A percentile compares a stretch with the other conserved stretches of the same genome.
These are phyloP conservation scores for Angomonas desouzai DNA, from an alignment of 208 protist genomes.

Conservation along the genomic window DNA sequence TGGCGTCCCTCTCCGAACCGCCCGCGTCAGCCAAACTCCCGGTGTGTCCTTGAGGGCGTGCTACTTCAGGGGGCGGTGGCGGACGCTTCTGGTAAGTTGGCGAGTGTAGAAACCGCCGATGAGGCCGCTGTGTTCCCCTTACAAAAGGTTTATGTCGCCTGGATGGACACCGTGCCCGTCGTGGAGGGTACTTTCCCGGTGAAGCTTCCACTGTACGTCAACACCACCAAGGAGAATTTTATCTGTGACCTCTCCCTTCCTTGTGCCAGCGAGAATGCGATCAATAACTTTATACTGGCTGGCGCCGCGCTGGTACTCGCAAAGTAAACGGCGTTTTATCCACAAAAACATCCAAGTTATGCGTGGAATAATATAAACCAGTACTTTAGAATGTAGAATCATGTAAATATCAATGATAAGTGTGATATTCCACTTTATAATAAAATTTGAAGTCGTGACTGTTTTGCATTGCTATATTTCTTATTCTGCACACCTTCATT, in stretches of 20 bases:
- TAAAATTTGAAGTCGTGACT: background rate
- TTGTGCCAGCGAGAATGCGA: constrained; percentile 53
- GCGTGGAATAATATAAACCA: constrained; percentile 10
- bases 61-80: constrained; percentile 84
- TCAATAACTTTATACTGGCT: constrained; percentile 78
- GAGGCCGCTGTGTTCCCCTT: constrained; percentile 76
- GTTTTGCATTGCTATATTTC: background rate
- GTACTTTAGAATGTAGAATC: too few species aligned
- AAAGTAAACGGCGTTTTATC: constrained; percentile 48
- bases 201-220: constrained; percentile 83
- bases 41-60: constrained; percentile 68
- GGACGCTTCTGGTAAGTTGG: constrained; percentile 58
- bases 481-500: background rate
- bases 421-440: too few species aligned
- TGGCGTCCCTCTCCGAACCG: constrained; percentile 45
- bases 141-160: constrained; percentile 68
- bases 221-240: constrained; percentile 74
- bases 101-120: constrained; percentile 77
- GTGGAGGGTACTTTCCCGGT: constrained; percentile 24
- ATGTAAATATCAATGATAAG: constrained; percentile 3
- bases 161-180: constrained; percentile 28
- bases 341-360: background rate
- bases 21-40: constrained; percentile 38
- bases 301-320: constrained; percentile 86
- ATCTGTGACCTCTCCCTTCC: constrained; percentile 85